Base-by-base conservation (phyloP, 352 stramenopile genomes). In the Phytophthora meadii region DNA sequence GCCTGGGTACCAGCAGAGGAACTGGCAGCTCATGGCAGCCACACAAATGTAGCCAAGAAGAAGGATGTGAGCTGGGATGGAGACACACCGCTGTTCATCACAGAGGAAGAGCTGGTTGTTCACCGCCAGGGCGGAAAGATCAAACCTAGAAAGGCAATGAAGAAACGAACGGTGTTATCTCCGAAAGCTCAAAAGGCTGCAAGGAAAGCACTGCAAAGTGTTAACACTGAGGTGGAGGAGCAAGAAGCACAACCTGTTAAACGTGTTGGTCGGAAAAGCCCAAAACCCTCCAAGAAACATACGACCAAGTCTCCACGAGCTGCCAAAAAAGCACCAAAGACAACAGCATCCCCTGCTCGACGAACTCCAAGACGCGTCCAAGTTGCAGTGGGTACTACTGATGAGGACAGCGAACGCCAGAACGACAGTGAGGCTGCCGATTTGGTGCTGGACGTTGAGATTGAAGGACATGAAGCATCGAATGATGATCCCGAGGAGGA, bases 11-110 rank as follows among this genome's bases (percentile, higher is more conserved):
- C 61, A 10, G 51, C 69, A 6, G 63, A 82, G n/a, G 73, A 71
- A 3, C 58, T 90, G 34, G 71, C 72, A 3, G 76, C 81, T 5
- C 85, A 93, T 34, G 83, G 82, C 1, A 86, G 66, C 30, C 74
- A 85, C 39, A 88, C 77, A 12, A 44, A 47, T 19, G 70, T 41
- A 22, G 42, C 41, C 5, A 54, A 54, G 15, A 58, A 58, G 25
- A 86, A 89, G 45, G 50, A 44, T 4, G 54, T 52, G 2, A 88
- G 84, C 51, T 93, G 84, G 84, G 68, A 85, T 36, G 84, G 84
- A 4, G 65, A 74, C 36, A 68, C 61, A 12, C 72, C 79, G n/a
- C 54, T 88, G 15, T 87, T 88, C 46, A 61, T 54, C 0, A 63
- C 53, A 0, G 54, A 62, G 24, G 47, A 72, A 14, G 68, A 61